These are phyloP conservation scores for Poa pratensis DNA, from an alignment of 176 grass and related monocot species.

Conservation along the genomic window DNA sequence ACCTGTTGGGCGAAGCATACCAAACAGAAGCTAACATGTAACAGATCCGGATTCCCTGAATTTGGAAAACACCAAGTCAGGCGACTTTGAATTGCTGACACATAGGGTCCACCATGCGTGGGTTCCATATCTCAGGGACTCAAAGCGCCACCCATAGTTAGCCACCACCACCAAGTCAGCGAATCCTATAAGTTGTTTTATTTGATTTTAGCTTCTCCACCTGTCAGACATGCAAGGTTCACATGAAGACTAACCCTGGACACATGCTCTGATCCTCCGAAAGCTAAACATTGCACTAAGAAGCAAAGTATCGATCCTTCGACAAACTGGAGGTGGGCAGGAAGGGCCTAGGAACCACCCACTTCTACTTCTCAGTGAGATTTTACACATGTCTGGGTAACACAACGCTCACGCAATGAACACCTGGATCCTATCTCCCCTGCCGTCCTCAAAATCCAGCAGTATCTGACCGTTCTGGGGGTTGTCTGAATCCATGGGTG, in stretches of 20 bases:
- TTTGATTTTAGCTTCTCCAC: not conserved
- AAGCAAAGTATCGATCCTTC: not conserved
- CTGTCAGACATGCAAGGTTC: not conserved
- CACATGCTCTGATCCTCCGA: not conserved
- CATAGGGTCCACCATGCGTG: too few species aligned
- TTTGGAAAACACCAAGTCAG: too few species aligned
- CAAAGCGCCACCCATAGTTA: too few species aligned
- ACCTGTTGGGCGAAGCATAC: too few species aligned
- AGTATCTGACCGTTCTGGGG: slow-evolving; percentile 77
- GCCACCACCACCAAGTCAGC: too few species aligned
- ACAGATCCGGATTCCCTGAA: too few species aligned
- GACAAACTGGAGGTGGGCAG: not conserved
- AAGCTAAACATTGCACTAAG: not conserved
- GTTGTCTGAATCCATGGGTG: slow-evolving; percentile 55
- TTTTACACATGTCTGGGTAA: not conserved
- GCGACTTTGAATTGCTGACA: too few species aligned
- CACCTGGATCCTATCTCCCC: slow-evolving; percentile 87
- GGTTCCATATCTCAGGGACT: too few species aligned
- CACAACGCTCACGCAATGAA: slow-evolving; percentile 60
- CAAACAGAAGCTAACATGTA: not conserved
- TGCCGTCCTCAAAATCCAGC: slow-evolving; percentile 79
- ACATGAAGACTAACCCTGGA: not conserved
- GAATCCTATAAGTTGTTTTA: slow-evolving; percentile 26
- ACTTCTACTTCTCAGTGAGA: not conserved
- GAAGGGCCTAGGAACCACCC: not conserved